A percentile compares a stretch with the other conserved stretches of the same genome.
phyloP scores from a whole-genome alignment of 1,284 basidiomycete genomes.

The Puccinia coronata region DNA sequence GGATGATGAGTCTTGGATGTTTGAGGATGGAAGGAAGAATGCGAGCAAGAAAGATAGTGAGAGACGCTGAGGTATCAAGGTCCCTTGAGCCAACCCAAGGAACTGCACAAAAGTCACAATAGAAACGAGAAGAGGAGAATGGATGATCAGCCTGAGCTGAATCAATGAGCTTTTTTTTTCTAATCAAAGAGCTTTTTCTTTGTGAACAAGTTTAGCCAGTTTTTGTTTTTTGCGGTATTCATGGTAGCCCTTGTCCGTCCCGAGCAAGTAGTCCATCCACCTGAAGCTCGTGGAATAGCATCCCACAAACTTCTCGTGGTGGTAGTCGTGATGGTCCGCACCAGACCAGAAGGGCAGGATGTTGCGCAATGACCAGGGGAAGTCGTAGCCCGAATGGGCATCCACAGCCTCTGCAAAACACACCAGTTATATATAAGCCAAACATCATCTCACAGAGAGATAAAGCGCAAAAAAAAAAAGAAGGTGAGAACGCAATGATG shows the following conservation, averaged over 20 bases:
- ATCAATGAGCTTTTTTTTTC: too few species aligned
- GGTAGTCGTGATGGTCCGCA: slow-evolving; percentile 74
- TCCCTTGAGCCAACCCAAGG: not conserved
- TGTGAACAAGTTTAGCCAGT: slow-evolving; percentile 13
- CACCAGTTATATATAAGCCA: too few species aligned
- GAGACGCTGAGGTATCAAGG: not conserved
- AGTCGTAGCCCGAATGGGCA: slow-evolving; percentile 88
- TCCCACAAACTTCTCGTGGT: slow-evolving; percentile 46
- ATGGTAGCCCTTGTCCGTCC: slow-evolving; percentile 81
- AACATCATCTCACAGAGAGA: too few species aligned
- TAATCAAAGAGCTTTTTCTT: too few species aligned
- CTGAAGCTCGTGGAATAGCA: slow-evolving; percentile 82
- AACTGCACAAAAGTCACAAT: not conserved
- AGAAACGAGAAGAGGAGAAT: not conserved
- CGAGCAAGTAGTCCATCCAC: slow-evolving; percentile 83
- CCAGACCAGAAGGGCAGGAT: slow-evolving; percentile 97
- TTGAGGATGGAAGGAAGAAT: not conserved
- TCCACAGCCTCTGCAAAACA: slow-evolving; percentile 88
- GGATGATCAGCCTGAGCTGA: too few species aligned
- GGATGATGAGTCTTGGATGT: not conserved
- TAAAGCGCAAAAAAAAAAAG: not conserved
- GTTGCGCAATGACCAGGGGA: slow-evolving; percentile 76
- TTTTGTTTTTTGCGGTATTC: slow-evolving; percentile 45
- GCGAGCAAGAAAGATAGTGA: not conserved
- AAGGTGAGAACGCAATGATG: not conserved